Base-by-base conservation (phyloP, 208 protist genomes). In the Porcisia hertigi region DNA sequence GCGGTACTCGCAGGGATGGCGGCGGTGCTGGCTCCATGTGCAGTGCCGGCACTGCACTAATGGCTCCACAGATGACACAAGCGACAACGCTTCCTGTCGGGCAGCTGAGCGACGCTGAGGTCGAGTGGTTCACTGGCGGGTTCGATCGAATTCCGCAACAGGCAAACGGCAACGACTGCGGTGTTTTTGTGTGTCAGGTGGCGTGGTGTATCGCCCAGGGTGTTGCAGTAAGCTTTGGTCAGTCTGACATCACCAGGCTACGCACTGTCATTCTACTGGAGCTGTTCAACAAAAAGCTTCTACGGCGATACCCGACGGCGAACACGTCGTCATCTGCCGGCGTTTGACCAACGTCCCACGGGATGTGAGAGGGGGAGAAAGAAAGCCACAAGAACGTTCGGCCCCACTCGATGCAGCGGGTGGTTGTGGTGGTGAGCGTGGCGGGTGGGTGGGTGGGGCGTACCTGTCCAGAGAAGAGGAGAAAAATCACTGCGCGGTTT, bases 121-220 rank as follows among this genome's bases (percentile, higher is more conserved):
- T 87, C 34, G 67, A 79, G 74, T 82, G 80, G 81, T 84, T 88
- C 64, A 79, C 74, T 1, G 71, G 64, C 53, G 89, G 89, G 30
- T 85, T 83, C 75, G n/a, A 30, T n/a, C 70, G 80, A 65, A 74
- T 80, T 3, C 89, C 92, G 14, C 89, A 94, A 66, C 92, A 96
- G 76, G 59, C 64, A 41, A 96, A 96, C 70, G 77, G 85, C 45
- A 77, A 88, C 65, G 92, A 96, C 80, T 96, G 92, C 75, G 92
- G 92, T 71, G 87, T 94, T 18, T 96, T 93, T 84, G 92, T 96
- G n/a, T 94, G 92, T 58, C 82, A 90, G 47, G 74, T 73, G 6
- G 92, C 89, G 52, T 96, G 90, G 88, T 96, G 92, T 73, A 72
- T 76, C 7, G 86, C 85, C 14, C 66, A 94, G 18, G 86, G 83